Evolutionary conservation across 2,329 filamentous ascomycete genomes (phyloP).

Genomic region (Shiraia sp.): DNA sequence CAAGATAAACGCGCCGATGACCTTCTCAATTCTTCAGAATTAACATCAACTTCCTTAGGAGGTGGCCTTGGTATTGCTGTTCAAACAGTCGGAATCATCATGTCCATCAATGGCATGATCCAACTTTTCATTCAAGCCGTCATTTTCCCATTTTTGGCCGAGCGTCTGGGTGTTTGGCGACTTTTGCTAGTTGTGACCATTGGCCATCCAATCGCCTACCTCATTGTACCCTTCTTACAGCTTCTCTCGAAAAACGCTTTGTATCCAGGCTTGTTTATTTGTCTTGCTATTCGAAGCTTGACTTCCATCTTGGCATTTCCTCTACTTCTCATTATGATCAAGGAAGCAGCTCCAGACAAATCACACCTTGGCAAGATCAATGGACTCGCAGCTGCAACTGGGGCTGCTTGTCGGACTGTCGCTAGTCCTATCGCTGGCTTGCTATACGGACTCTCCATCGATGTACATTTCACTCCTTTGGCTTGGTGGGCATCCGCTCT

Average conservation of each 20-base stretch:
- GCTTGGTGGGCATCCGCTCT: conserved; percentile 65
- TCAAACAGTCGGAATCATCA: conserved; percentile 68
- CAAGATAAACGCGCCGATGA: conserved; percentile 67
- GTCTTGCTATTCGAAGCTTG: conserved; percentile 67
- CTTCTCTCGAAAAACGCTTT: conserved; percentile 59
- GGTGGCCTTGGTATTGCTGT: conserved; percentile 70
- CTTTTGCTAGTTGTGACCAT: conserved; percentile 68
- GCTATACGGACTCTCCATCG: conserved; percentile 65
- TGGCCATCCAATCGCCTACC: conserved; percentile 68
- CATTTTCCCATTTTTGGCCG: conserved; percentile 68
- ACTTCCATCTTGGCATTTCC: conserved; percentile 71
- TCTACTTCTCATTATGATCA: conserved; percentile 70
- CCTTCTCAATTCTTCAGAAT: conserved; percentile 33
- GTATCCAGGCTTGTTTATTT: conserved; percentile 67
- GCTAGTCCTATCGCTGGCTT: conserved; percentile 70
- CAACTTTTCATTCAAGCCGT: conserved; percentile 74
- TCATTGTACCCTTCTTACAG: conserved; percentile 69
- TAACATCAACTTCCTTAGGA: conserved; percentile 43
- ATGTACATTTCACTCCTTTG: conserved; percentile 62
- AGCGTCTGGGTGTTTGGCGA: conserved; percentile 68
- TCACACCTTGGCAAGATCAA: conserved; percentile 71
- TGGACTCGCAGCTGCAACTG: conserved; percentile 70
- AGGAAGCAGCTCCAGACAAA: conserved; percentile 68
- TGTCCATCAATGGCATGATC: conserved; percentile 71
- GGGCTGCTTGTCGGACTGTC: conserved; percentile 71